Percentiles rank a stretch among this genome's conserved stretches.
These are phyloP conservation scores for Lojkania enalia DNA, from an alignment of 2,329 filamentous ascomycete species.

Conservation along the genomic window DNA sequence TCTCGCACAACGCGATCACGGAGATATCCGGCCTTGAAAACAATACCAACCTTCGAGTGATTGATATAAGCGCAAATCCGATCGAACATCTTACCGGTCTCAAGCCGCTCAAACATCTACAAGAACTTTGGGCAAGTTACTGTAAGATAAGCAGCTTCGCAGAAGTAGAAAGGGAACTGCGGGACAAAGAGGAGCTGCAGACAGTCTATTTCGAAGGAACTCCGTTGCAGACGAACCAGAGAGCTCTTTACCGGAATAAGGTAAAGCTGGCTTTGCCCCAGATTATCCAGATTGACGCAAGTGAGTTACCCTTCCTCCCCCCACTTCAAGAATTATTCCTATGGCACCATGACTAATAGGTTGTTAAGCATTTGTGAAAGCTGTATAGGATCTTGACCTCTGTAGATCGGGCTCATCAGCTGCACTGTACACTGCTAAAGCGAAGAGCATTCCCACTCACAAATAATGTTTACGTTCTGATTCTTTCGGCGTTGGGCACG, in stretches of 20 bases:
- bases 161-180: slow-evolving; percentile 78
- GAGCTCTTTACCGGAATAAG: slow-evolving; percentile 93
- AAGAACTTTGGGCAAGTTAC: slow-evolving; percentile 94
- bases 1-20: slow-evolving; percentile 90
- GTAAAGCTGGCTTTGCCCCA: slow-evolving; percentile 84
- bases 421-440: no score
- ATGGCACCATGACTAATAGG: no score
- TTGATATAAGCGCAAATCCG: slow-evolving; percentile 90
- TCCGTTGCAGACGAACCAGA: slow-evolving; percentile 76
- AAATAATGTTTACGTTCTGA: no score
- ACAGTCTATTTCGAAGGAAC: slow-evolving; percentile 98
- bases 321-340: neutral
- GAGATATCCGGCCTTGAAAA: slow-evolving; percentile 68
- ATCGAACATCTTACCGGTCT: slow-evolving; percentile 75
- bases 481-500: no score
- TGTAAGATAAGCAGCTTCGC: slow-evolving; percentile 79
- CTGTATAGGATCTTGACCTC: no score
- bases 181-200: slow-evolving; percentile 75
- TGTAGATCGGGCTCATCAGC: no score
- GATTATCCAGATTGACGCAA: slow-evolving; percentile 92
- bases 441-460: no score
- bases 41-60: slow-evolving; percentile 62
- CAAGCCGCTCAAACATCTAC: slow-evolving; percentile 68
- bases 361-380: neutral
- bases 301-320: slow-evolving; percentile 63